phyloP scores from a whole-genome alignment of 495 filamentous ascomycete species.

The Xylaria sp. region DNA sequence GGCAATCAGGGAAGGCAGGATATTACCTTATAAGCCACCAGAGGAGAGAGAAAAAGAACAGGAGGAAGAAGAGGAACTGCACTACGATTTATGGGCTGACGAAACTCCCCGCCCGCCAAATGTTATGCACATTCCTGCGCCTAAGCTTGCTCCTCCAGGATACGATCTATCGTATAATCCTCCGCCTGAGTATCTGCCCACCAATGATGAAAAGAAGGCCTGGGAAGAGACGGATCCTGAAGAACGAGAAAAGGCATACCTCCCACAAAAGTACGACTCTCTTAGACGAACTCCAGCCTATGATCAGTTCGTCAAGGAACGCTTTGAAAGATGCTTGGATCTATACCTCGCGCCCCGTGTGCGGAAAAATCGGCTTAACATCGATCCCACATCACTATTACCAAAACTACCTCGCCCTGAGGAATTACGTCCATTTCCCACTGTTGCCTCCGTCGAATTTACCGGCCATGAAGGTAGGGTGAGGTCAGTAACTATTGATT shows the following conservation, averaged over 20 bases:
- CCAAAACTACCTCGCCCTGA: slow-evolving; percentile 95
- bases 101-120: slow-evolving; percentile 84
- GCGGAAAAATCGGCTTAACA: slow-evolving; percentile 91
- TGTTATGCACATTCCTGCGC: slow-evolving; percentile 94
- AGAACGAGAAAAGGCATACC: slow-evolving; percentile 86
- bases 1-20: slow-evolving; percentile 92
- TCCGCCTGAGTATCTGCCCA: slow-evolving; percentile 92
- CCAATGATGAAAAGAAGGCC: slow-evolving; percentile 79
- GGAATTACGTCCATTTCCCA: slow-evolving; percentile 93
- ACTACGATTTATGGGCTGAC: slow-evolving; percentile 94
- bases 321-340: slow-evolving; percentile 94
- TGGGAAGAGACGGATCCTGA: slow-evolving; percentile 92
- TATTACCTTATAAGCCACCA: slow-evolving; percentile 87
- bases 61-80: slow-evolving; percentile 67
- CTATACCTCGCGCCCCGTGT: slow-evolving; percentile 93
- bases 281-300: slow-evolving; percentile 94
- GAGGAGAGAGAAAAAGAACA: slow-evolving; percentile 75
- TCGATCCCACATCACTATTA: slow-evolving; percentile 90
- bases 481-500: slow-evolving; percentile 79
- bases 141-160: slow-evolving; percentile 90
- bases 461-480: slow-evolving; percentile 89
- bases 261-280: slow-evolving; percentile 80
- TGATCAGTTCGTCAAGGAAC: slow-evolving; percentile 87
- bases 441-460: slow-evolving; percentile 81
- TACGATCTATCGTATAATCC: slow-evolving; percentile 97